Percentiles rank a stretch among this genome's conserved stretches.
Evolutionary conservation across 768 basidiomycete species (phyloP).

Genomic region (Boletus reticulatus): DNA sequence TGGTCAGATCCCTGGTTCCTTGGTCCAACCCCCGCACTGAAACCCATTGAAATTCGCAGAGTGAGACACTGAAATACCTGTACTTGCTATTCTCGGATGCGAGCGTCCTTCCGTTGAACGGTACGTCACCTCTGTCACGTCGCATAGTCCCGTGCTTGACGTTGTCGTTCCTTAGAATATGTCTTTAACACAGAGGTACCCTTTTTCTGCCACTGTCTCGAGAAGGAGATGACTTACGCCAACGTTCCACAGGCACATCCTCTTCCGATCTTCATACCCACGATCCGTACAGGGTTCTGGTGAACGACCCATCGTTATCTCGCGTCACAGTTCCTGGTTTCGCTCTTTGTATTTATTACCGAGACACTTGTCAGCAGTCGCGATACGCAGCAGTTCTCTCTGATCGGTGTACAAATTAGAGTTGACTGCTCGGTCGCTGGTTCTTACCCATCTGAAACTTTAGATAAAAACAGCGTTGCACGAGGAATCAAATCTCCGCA

Average conservation of each 20-base stretch:
- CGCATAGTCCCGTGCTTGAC: conserved; percentile 6
- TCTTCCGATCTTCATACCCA: conserved; percentile 64
- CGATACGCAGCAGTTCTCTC: neutral
- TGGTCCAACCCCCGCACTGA: neutral
- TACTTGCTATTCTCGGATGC: conserved; percentile 83
- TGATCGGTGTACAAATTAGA: neutral
- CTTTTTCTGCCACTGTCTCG: neutral
- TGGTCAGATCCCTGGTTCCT: conserved; percentile 47
- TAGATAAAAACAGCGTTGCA: neutral
- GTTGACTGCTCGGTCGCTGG: neutral
- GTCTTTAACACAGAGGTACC: conserved; percentile 92
- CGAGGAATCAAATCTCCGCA: neutral
- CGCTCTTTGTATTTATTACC: neutral
- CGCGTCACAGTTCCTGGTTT: neutral
- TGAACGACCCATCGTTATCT: conserved; percentile 20
- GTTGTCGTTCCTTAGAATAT: conserved; percentile 47
- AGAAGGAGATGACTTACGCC: neutral
- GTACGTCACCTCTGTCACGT: conserved; percentile 43
- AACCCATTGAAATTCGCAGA: conserved; percentile 39
- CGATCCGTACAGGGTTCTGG: conserved; percentile 46
- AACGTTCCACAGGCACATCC: conserved; percentile 54
- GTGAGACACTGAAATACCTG: conserved; percentile 89
- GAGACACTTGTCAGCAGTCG: neutral
- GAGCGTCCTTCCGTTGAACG: conserved; percentile 64
- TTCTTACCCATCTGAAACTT: neutral